Evolutionary conservation across 1,284 basidiomycete species (phyloP), one percentile per base, ranked within the genome.

Genomic region (Ustilago vetiveriae): DNA sequence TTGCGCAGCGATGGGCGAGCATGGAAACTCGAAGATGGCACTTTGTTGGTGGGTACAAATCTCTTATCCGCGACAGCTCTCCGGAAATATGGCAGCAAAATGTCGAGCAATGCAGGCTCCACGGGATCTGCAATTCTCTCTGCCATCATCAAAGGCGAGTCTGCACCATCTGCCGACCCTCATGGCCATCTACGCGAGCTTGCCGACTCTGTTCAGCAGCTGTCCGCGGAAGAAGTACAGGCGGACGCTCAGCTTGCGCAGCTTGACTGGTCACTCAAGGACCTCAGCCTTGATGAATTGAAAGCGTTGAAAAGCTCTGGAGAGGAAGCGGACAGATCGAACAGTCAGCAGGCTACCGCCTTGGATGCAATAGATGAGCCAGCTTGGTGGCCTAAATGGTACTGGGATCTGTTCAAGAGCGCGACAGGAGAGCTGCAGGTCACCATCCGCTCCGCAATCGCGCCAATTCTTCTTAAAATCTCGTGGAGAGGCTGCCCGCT

Each of bases 401-500:
- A 93, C 81, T 95, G 91, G 92, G 93, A 98, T 35, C 87, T 94
- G 44, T 83, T 84, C 44, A 79, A 82, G 10, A 82, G 85, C 0
- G 72, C 76, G 4, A 58, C 76, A 1, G 76, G 75, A 7, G 66
- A 78, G 35, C 86, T 97, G 26, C 92, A 96, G 75, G 84, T 98
- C 52, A 94, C 94, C 3, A 88, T 91, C 39, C 89, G 93, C 40
- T 92, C 89, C 68, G 88, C 90, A 14, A 85, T 93, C 29, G 88
- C 94, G 0, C 93, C 94, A 0, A 84, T 97, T 4, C 87, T 98
- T 2, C 86, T 99, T 6, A 88, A 88, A 10, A 85, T 98, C 24
- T 90, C 90, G 0, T 98, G 95, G 94, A 85, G 89, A 67, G 90
- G 88, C 6, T 90, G 88, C 83, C 94, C 96, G 0, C 85, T 98